These are phyloP conservation scores for Hyphopichia wangnamkhiaoensis DNA, from an alignment of 1,139 yeast species.

Conservation along the genomic window DNA sequence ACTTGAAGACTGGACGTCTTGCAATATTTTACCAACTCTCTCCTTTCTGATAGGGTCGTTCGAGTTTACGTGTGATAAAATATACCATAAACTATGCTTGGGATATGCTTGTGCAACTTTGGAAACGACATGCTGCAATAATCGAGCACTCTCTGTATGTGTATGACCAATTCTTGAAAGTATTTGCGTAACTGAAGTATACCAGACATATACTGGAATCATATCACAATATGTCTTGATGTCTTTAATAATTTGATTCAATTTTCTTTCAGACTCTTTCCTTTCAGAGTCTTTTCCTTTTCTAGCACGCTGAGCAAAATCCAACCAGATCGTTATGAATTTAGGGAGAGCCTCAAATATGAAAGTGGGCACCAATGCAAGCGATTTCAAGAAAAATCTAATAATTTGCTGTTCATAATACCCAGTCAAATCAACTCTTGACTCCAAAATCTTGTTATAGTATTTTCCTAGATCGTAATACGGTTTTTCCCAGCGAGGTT, in stretches of 20 bases:
- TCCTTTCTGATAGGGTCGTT: constrained; percentile 56
- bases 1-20: constrained; percentile 14
- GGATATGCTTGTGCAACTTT: constrained; percentile 69
- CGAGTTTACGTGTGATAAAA: constrained; percentile 73
- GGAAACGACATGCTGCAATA: constrained; percentile 58
- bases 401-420: constrained; percentile 68
- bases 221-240: constrained; percentile 46
- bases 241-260: constrained; percentile 52
- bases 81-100: constrained; percentile 80
- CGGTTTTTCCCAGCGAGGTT: constrained; percentile 73
- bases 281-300: constrained; percentile 12
- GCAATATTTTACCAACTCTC: constrained; percentile 43
- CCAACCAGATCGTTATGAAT: constrained; percentile 88
- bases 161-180: constrained; percentile 75
- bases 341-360: constrained; percentile 88
- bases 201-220: constrained; percentile 72
- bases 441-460: constrained; percentile 74
- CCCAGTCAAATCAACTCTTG: constrained; percentile 54
- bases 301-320: constrained; percentile 54
- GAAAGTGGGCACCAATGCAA: constrained; percentile 67
- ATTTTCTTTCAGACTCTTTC: constrained; percentile 38
- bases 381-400: constrained; percentile 62
- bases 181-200: constrained; percentile 82
- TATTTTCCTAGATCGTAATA: constrained; percentile 81
- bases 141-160: constrained; percentile 55